Percentiles rank a stretch among this genome's conserved stretches.
Conservation (phyloP, 805 yeast species). For the Lipomyces anomalus region DNA sequence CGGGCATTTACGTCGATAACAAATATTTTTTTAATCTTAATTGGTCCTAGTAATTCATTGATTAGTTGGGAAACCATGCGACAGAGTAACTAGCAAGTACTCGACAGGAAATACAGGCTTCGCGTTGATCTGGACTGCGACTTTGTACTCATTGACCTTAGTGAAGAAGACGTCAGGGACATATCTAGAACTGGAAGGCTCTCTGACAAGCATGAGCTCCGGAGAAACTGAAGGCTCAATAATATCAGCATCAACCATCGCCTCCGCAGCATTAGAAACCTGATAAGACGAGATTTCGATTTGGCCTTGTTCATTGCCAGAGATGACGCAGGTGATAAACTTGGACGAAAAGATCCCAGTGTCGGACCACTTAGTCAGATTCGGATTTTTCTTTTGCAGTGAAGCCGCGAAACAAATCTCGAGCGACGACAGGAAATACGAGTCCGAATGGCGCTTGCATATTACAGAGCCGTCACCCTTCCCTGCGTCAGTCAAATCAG, state of each 20-base stretch:
- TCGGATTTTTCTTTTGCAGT: conserved; percentile 63
- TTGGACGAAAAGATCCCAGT: conserved; percentile 72
- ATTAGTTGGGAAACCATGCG: conserved; percentile 90
- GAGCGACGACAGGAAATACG: conserved; percentile 82
- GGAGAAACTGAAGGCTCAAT: conserved; percentile 88
- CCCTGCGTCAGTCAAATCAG: conserved; percentile 87
- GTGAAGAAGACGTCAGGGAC: conserved; percentile 92
- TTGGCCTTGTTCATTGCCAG: conserved; percentile 84
- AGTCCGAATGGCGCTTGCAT: conserved; percentile 87
- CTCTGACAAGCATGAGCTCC: conserved; percentile 72
- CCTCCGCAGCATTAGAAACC: conserved; percentile 82
- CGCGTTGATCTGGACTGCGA: conserved; percentile 81
- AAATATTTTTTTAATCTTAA: no score
- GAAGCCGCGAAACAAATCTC: conserved; percentile 81
- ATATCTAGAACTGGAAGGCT: conserved; percentile 64
- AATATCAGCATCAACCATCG: conserved; percentile 77
- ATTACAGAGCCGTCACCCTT: conserved; percentile 80
- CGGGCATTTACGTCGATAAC: no score
- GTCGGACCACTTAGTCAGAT: conserved; percentile 56
- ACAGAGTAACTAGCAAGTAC: conserved; percentile 73
- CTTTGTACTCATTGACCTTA: conserved; percentile 78
- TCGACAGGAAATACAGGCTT: conserved; percentile 93
- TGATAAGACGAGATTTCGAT: conserved; percentile 90
- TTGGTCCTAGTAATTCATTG: no score
- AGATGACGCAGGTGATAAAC: conserved; percentile 85